These are phyloP conservation scores for Naganishia vaughanmartiniae DNA, from an alignment of 768 basidiomycete species.

Conservation along the genomic window DNA sequence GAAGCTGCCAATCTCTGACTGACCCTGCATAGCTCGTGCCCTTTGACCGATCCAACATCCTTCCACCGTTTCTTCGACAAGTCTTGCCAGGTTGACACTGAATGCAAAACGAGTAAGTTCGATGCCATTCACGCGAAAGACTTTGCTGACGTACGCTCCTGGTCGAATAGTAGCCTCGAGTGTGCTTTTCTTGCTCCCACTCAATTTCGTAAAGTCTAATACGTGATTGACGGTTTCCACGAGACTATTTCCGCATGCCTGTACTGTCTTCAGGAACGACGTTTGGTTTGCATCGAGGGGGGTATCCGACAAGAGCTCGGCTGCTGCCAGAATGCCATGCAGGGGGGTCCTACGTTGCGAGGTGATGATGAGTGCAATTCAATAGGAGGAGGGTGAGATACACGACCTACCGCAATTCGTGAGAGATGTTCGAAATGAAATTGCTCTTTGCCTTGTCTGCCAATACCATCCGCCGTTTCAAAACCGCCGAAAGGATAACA, in stretches of 20 bases:
- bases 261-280: slow-evolving; percentile 87
- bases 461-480: slow-evolving; percentile 86
- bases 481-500: slow-evolving; percentile 85
- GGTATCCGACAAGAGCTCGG: slow-evolving; percentile 84
- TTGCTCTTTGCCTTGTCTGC: slow-evolving; percentile 91
- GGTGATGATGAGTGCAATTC: slow-evolving; percentile 20
- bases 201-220: slow-evolving; percentile 90
- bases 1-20: slow-evolving; percentile 84
- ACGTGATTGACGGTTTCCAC: slow-evolving; percentile 97
- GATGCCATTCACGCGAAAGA: too few relatives aligned
- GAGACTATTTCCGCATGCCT: slow-evolving; percentile 90
- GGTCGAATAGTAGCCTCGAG: slow-evolving; percentile 69
- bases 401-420: slow-evolving; percentile 63
- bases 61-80: slow-evolving; percentile 61
- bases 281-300: slow-evolving; percentile 73
- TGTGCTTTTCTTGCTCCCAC: slow-evolving; percentile 75
- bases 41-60: slow-evolving; percentile 91
- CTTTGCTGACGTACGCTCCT: slow-evolving; percentile 11
- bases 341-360: slow-evolving; percentile 62
- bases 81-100: slow-evolving; percentile 47
- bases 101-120: not conserved
- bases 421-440: slow-evolving; percentile 91
- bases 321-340: slow-evolving; percentile 88
- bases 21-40: slow-evolving; percentile 68
- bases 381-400: not conserved